A percentile compares a stretch with the other conserved stretches of the same genome.
Evolutionary conservation across 257 asterid genomes (phyloP).

Genomic region (Knoxia roxburghii): DNA sequence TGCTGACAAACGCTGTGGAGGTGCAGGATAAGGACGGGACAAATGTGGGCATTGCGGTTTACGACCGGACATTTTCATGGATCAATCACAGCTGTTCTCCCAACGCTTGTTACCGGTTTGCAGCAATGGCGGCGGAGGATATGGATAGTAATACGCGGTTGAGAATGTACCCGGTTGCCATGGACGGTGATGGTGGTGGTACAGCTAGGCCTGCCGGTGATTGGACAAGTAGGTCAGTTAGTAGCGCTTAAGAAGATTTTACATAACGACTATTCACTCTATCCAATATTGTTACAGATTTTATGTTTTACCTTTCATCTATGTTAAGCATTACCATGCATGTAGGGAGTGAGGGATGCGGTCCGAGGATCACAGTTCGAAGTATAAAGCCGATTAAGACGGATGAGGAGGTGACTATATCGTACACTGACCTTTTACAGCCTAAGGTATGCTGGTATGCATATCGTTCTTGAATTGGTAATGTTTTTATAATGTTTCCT

Average conservation of each 20-base stretch:
- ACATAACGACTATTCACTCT: neutral
- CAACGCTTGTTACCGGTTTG: constrained; percentile 57
- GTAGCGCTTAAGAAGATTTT: neutral
- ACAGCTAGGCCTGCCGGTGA: neutral
- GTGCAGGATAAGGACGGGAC: constrained; percentile 48
- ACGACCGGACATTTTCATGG: constrained; percentile 64
- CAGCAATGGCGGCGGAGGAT: neutral
- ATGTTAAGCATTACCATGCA: constrained; percentile 7
- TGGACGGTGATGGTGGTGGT: constrained; percentile 5
- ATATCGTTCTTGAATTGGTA: neutral
- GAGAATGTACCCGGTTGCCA: constrained; percentile 35
- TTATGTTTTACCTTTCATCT: neutral
- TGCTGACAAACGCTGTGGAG: constrained; percentile 68
- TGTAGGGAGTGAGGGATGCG: constrained; percentile 41
- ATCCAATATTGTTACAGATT: neutral
- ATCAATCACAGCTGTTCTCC: constrained; percentile 89
- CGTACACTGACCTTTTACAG: constrained; percentile 76
- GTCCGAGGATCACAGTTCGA: constrained; percentile 60
- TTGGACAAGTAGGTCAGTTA: neutral
- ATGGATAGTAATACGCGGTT: constrained; percentile 5
- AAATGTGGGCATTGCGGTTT: constrained; percentile 59
- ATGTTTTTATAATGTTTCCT: neutral
- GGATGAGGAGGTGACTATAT: constrained; percentile 68
- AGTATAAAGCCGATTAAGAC: constrained; percentile 50
- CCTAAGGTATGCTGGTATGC: constrained; percentile 68